These are phyloP conservation scores for Epipyxis sp. DNA, from an alignment of 108 stramenopile genomes.

Conservation along the genomic window DNA sequence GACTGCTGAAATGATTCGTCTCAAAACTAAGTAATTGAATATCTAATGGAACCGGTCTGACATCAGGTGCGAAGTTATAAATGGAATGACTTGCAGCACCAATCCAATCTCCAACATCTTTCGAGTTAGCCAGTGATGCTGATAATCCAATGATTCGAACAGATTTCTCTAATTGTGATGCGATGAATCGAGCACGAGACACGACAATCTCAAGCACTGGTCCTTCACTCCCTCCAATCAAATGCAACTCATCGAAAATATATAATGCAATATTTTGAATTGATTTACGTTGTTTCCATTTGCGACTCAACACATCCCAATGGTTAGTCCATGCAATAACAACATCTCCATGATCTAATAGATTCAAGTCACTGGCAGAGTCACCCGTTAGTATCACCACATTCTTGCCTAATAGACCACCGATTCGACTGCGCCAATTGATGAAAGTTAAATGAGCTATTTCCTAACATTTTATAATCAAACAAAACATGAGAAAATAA, in stretches of 20 bases:
- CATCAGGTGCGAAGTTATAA: conserved; percentile 91
- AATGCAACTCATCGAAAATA: conserved; percentile 92
- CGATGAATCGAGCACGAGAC: conserved; percentile 90
- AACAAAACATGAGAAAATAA: too few species aligned
- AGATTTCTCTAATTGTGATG: conserved; percentile 38
- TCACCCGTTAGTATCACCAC: conserved; percentile 83
- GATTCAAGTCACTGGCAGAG: conserved; percentile 72
- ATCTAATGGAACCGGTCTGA: conserved; percentile 85
- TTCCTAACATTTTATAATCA: too few species aligned
- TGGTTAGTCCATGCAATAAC: conserved; percentile 74
- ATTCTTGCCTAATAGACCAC: too few species aligned
- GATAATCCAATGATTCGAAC: conserved; percentile 85
- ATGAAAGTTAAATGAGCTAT: too few species aligned
- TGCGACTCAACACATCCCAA: conserved; percentile 86
- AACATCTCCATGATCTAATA: conserved; percentile 67
- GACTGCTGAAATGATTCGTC: conserved; percentile 17
- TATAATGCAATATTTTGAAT: conserved; percentile 82
- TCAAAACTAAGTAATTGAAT: conserved; percentile 66
- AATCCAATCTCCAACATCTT: conserved; percentile 97
- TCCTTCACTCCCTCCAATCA: conserved; percentile 75
- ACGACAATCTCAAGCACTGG: conserved; percentile 86
- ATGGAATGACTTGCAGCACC: conserved; percentile 76
- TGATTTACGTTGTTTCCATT: conserved; percentile 90
- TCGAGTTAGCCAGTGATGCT: conserved; percentile 89
- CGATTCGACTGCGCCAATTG: too few species aligned